These are phyloP conservation scores for Mayamaea pseudoterrestris DNA, from an alignment of 108 stramenopile genomes.

Conservation along the genomic window DNA sequence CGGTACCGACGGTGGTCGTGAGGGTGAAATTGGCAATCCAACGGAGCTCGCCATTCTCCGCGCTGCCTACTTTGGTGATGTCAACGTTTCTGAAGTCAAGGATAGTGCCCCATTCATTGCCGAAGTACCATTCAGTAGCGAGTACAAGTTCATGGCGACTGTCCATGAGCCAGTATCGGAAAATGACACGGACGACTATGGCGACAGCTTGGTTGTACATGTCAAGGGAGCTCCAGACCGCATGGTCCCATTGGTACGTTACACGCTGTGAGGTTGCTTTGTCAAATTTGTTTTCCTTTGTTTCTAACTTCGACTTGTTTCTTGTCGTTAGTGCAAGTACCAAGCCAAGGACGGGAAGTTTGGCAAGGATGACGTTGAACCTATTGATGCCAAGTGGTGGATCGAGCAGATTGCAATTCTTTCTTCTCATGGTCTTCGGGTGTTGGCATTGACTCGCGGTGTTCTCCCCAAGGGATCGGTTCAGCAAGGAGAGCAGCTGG, in stretches of 20 bases:
- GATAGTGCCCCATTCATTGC: conserved; percentile 44
- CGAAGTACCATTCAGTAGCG: conserved; percentile 76
- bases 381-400: conserved; percentile 55
- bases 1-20: conserved; percentile 57
- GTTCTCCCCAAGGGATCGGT: conserved; percentile 33
- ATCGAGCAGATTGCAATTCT: conserved; percentile 60
- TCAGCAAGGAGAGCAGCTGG: conserved; percentile 39
- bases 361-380: conserved; percentile 44
- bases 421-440: conserved; percentile 82
- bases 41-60: conserved; percentile 78
- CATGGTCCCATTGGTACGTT: conserved; percentile 68
- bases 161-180: conserved; percentile 33
- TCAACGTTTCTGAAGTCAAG: conserved; percentile 51
- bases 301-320: no score
- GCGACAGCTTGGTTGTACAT: conserved; percentile 40
- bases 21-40: conserved; percentile 80
- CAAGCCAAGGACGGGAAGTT: conserved; percentile 61
- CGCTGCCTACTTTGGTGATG: conserved; percentile 60
- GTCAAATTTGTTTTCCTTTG: no score
- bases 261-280: no score
- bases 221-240: conserved; percentile 98
- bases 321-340: conserved; percentile 4
- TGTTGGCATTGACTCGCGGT: conserved; percentile 71
- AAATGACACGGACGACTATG: conserved; percentile 7
- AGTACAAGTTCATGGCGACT: conserved; percentile 87